A percentile compares a stretch with the other conserved stretches of the same genome.
Evolutionary conservation across 225 moss, liverwort and hornwort species (phyloP).

Genomic region (Physcomitrellopsis africana): DNA sequence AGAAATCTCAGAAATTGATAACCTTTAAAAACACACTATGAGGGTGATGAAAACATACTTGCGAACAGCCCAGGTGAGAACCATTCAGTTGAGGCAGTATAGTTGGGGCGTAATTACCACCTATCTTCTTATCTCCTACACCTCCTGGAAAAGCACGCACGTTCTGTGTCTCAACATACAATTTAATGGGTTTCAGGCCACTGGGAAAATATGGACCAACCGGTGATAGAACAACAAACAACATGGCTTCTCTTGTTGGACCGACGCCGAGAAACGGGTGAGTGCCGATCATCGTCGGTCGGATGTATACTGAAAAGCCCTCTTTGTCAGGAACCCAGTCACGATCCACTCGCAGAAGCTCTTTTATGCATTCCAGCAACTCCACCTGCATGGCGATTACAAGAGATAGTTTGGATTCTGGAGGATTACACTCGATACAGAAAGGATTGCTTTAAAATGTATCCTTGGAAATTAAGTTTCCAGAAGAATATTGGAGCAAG

Average conservation of each 20-base stretch:
- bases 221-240: constrained; percentile 76
- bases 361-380: constrained; percentile 82
- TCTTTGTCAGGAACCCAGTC: constrained; percentile 86
- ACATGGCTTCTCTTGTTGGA: constrained; percentile 62
- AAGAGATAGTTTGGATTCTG: background rate
- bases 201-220: constrained; percentile 85
- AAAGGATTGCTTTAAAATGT: background rate
- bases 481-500: no score
- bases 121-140: constrained; percentile 77
- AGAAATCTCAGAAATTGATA: background rate
- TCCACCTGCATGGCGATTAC: constrained; percentile 50
- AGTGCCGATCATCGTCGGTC: constrained; percentile 81
- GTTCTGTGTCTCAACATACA: constrained; percentile 74
- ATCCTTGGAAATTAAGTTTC: background rate
- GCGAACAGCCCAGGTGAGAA: constrained; percentile 66
- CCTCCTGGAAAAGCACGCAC: constrained; percentile 90
- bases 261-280: constrained; percentile 82
- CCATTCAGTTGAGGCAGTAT: constrained; percentile 61
- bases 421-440: background rate
- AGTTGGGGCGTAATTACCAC: constrained; percentile 82
- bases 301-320: constrained; percentile 86
- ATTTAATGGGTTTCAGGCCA: constrained; percentile 68
- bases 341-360: constrained; percentile 75
- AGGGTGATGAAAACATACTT: constrained; percentile 42
- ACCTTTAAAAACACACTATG: background rate